phyloP scores from a whole-genome alignment of 768 basidiomycete genomes.

The Tulasnella sp. region DNA sequence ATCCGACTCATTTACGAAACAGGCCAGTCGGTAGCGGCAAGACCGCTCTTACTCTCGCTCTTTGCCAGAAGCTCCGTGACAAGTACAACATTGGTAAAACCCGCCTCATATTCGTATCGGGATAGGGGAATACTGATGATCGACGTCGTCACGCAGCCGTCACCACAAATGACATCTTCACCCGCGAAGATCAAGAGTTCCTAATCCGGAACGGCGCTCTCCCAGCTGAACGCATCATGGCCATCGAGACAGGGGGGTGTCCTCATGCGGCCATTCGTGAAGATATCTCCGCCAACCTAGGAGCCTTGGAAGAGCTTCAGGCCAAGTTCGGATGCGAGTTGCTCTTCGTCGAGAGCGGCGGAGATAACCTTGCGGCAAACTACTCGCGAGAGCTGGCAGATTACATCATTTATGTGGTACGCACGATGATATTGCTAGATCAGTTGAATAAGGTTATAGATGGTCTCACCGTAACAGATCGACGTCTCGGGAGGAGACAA shows the following conservation, averaged over 20 bases:
- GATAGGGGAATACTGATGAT: background rate
- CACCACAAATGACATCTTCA: conserved; percentile 99
- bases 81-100: conserved; percentile 89
- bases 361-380: conserved; percentile 86
- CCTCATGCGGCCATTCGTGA: conserved; percentile 98
- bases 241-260: conserved; percentile 97
- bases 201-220: conserved; percentile 87
- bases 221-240: conserved; percentile 72
- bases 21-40: conserved; percentile 98
- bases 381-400: conserved; percentile 95
- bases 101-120: conserved; percentile 18
- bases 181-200: conserved; percentile 95
- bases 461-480: conserved; percentile 20
- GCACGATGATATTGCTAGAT: conserved; percentile 15
- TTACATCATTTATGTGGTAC: conserved; percentile 87
- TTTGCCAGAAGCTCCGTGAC: conserved; percentile 69
- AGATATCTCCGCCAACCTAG: conserved; percentile 95
- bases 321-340: conserved; percentile 83
- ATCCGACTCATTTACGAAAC: background rate
- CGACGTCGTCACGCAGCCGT: conserved; percentile 51
- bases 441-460: background rate
- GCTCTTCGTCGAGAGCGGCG: conserved; percentile 91
- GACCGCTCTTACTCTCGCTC: conserved; percentile 83
- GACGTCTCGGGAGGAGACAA: conserved; percentile 79
- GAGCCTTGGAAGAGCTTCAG: conserved; percentile 88